A percentile compares a stretch with the other conserved stretches of the same genome.
Conservation (phyloP, 306 rosid genomes). For the Vicia villosa region DNA sequence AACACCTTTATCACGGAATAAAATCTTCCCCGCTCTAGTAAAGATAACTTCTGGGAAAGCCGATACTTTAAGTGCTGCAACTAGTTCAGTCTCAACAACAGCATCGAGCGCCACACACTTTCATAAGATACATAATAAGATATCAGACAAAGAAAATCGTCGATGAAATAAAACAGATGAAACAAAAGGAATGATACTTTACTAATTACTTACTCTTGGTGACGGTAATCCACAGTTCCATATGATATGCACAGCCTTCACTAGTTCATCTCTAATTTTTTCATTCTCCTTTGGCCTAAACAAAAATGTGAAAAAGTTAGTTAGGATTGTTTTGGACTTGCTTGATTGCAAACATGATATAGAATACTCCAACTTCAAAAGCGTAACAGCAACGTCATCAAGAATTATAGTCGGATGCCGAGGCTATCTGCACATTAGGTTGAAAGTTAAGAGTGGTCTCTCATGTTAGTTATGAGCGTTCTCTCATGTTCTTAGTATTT, state of each 20-base stretch:
- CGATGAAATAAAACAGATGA: not conserved
- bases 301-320: not conserved
- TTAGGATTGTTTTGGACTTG: not conserved
- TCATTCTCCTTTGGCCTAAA: slow-evolving; percentile 88
- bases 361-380: slow-evolving; percentile 6
- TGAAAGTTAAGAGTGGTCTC: not conserved
- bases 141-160: not conserved
- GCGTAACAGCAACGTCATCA: slow-evolving; percentile 13
- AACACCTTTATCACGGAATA: slow-evolving; percentile 81
- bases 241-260: slow-evolving; percentile 81
- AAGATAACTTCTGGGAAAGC: slow-evolving; percentile 80
- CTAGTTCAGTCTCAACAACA: slow-evolving; percentile 73
- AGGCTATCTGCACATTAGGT: slow-evolving; percentile 9
- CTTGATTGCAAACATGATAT: slow-evolving; percentile 13
- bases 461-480: too few species aligned
- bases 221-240: slow-evolving; percentile 96
- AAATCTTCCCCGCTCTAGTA: slow-evolving; percentile 84
- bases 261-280: slow-evolving; percentile 62
- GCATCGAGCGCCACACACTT: slow-evolving; percentile 93
- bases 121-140: slow-evolving; percentile 24
- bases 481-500: slow-evolving; percentile 3
- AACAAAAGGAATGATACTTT: slow-evolving; percentile 25
- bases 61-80: slow-evolving; percentile 70
- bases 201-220: slow-evolving; percentile 78
- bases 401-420: not conserved